These are phyloP conservation scores for Backusella parvicylindrica DNA, from an alignment of 192 early-diverging fungal genomes.

Conservation along the genomic window DNA sequence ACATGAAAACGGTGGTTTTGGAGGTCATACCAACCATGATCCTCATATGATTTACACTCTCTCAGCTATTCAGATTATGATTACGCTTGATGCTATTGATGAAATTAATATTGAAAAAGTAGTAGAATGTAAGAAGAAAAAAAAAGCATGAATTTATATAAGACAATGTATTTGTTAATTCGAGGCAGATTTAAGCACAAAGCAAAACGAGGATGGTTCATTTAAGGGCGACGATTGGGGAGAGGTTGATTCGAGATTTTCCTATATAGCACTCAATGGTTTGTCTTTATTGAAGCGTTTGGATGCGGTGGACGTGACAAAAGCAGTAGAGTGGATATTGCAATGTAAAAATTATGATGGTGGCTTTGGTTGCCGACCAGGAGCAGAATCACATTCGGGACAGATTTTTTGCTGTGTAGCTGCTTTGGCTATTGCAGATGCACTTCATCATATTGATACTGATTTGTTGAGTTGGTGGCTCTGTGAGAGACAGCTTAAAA, in stretches of 20 bases:
- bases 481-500: constrained; percentile 86
- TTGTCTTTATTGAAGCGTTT: constrained; percentile 73
- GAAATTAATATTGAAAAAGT: constrained; percentile 62
- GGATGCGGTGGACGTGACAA: constrained; percentile 59
- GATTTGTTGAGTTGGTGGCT: constrained; percentile 92
- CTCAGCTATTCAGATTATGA: constrained; percentile 85
- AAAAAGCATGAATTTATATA: not conserved
- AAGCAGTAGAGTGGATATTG: constrained; percentile 68
- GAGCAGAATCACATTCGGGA: constrained; percentile 89
- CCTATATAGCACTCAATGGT: constrained; percentile 78
- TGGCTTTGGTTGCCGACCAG: constrained; percentile 86
- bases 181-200: constrained; percentile 53
- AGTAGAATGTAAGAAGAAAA: constrained; percentile 57
- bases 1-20: constrained; percentile 87
- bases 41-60: constrained; percentile 90
- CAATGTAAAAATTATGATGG: constrained; percentile 94
- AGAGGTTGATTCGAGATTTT: constrained; percentile 93
- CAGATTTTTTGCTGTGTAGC: constrained; percentile 92
- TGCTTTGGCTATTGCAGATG: constrained; percentile 77
- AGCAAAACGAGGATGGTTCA: constrained; percentile 70
- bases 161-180: not conserved
- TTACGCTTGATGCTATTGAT: constrained; percentile 79
- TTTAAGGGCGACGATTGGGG: constrained; percentile 92
- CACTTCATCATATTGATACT: constrained; percentile 73
- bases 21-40: constrained; percentile 83